Conservation (phyloP, 2,329 filamentous ascomycete species). For the Stachybotrys echinatus region DNA sequence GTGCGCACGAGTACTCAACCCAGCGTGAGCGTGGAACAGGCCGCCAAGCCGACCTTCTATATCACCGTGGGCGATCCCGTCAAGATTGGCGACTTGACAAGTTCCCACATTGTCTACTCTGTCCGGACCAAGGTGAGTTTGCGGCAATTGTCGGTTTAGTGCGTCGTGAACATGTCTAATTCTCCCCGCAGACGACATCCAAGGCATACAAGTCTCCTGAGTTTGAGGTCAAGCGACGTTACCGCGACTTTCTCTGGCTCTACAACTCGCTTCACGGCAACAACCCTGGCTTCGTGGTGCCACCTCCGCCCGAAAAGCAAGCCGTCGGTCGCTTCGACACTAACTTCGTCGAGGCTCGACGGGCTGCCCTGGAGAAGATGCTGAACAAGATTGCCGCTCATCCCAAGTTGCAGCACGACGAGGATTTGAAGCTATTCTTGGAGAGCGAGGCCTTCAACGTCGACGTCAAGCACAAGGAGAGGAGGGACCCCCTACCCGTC, state of each 20-base stretch:
- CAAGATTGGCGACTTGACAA: constrained; percentile 95
- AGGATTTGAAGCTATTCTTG: constrained; percentile 90
- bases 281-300: constrained; percentile 91
- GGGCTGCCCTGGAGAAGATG: constrained; percentile 94
- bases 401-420: constrained; percentile 85
- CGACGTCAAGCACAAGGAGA: constrained; percentile 96
- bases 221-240: constrained; percentile 89
- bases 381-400: constrained; percentile 92
- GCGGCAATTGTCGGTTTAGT: constrained; percentile 1
- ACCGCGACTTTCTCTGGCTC: constrained; percentile 96
- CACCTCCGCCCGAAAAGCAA: constrained; percentile 95
- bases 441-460: constrained; percentile 95
- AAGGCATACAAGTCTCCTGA: constrained; percentile 92
- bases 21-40: constrained; percentile 87
- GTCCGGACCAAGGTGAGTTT: constrained; percentile 77
- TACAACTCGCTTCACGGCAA: constrained; percentile 93
- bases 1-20: constrained; percentile 55
- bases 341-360: constrained; percentile 90
- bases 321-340: constrained; percentile 92
- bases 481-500: constrained; percentile 75
- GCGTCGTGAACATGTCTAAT: constrained; percentile 2
- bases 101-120: constrained; percentile 95
- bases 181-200: constrained; percentile 81
- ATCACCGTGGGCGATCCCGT: constrained; percentile 94
- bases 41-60: constrained; percentile 83